Conservation (phyloP, 495 filamentous ascomycete species). For the Aspergillus kassunensis region DNA sequence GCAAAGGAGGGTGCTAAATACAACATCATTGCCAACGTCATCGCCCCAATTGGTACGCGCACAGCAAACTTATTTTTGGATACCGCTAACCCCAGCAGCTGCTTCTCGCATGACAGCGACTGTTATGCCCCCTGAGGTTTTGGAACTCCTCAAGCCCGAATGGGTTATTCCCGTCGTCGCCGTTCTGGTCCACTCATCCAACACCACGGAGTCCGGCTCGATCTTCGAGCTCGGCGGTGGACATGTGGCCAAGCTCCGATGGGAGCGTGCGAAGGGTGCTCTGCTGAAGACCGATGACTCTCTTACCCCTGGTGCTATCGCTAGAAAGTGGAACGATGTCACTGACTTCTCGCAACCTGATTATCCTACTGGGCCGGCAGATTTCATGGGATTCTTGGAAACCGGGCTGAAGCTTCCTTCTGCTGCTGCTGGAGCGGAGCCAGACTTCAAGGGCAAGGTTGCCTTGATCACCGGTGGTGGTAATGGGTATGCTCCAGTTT, state of each 20-base stretch:
- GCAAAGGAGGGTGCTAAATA: constrained; percentile 98
- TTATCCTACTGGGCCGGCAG: constrained; percentile 80
- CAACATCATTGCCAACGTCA: constrained; percentile 94
- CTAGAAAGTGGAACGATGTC: constrained; percentile 84
- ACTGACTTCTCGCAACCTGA: constrained; percentile 80
- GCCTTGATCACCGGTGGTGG: constrained; percentile 92
- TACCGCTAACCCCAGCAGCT: constrained; percentile 41
- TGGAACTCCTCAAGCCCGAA: constrained; percentile 85
- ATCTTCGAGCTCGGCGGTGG: constrained; percentile 96
- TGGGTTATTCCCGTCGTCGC: constrained; percentile 96
- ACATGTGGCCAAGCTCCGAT: constrained; percentile 87
- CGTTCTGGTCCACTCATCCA: constrained; percentile 81
- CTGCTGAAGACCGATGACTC: constrained; percentile 85
- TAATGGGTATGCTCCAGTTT: constrained; percentile 55
- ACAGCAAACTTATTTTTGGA: neutral
- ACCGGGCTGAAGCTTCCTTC: constrained; percentile 74
- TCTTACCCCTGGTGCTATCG: constrained; percentile 82
- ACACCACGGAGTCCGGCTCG: constrained; percentile 75
- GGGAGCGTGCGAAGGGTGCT: constrained; percentile 91
- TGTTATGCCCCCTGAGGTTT: constrained; percentile 91
- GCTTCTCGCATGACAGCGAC: constrained; percentile 97
- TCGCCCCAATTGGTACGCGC: constrained; percentile 75
- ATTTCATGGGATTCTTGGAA: constrained; percentile 86
- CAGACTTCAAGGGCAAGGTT: constrained; percentile 88
- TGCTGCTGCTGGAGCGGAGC: constrained; percentile 68